A percentile compares a stretch with the other conserved stretches of the same genome.
phyloP scores from a whole-genome alignment of 768 basidiomycete species.

The Trametes cinnabarina region DNA sequence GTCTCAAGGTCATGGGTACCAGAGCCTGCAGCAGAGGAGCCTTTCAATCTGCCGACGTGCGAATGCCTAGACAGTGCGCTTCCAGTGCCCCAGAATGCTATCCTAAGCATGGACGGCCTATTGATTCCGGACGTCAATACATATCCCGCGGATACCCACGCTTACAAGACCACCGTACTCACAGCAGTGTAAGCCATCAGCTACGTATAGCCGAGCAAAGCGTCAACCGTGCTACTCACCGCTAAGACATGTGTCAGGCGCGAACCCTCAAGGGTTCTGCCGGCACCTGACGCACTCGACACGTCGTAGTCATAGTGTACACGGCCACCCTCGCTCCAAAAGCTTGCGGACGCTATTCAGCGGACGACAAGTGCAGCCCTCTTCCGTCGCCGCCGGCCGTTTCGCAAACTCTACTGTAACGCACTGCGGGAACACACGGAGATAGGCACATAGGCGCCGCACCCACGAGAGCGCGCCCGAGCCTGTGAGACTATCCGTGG shows the following conservation, averaged over 20 bases:
- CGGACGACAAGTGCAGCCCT: neutral
- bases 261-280: neutral
- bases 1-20: neutral
- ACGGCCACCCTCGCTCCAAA: neutral
- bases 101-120: neutral
- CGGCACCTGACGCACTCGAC: neutral
- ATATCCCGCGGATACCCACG: neutral
- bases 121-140: neutral
- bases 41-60: slow-evolving; percentile 2
- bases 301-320: neutral
- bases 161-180: neutral
- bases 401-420: neutral
- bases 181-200: neutral
- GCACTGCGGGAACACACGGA: neutral
- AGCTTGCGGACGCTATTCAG: neutral
- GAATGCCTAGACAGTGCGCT: too few relatives aligned
- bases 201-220: neutral
- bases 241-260: neutral
- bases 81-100: slow-evolving; percentile 6
- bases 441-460: neutral
- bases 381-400: neutral
- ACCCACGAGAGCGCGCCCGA: neutral
- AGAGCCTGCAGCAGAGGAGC: neutral
- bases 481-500: neutral
- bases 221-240: neutral